Evolutionary conservation across 306 rosid species (phyloP).

Genomic region (Corylus avellana): DNA sequence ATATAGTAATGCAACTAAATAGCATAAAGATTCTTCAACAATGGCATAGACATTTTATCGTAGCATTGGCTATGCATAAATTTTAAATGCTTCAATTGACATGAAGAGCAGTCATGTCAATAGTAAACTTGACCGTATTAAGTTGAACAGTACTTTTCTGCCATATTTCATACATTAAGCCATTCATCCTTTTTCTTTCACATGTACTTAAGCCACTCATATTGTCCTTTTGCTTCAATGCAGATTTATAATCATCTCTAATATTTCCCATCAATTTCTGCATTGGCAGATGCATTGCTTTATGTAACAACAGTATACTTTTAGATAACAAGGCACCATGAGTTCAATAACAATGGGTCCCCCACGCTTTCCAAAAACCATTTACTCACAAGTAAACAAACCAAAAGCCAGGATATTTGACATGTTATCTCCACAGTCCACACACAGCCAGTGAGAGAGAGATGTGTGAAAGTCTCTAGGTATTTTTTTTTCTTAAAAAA

Average conservation of each 20-base stretch:
- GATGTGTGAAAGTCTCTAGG: neutral
- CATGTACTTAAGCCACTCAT: neutral
- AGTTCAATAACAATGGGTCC: neutral
- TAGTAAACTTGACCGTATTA: neutral
- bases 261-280: neutral
- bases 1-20: neutral
- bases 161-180: neutral
- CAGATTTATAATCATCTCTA: neutral
- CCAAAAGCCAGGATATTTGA: neutral
- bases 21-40: constrained; percentile 5
- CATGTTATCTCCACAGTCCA: neutral
- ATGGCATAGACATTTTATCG: neutral
- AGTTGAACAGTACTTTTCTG: neutral
- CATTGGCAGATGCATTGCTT: neutral
- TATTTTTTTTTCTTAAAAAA: too few relatives aligned
- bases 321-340: neutral
- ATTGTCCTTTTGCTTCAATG: neutral
- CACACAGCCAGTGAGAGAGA: neutral
- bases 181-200: neutral
- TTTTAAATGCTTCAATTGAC: neutral
- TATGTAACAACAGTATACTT: neutral
- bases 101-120: neutral
- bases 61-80: neutral
- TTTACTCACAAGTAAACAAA: neutral
- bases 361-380: neutral